Base-by-base conservation (phyloP, 2,329 filamentous ascomycete species). In the Colletotrichum siamense region DNA sequence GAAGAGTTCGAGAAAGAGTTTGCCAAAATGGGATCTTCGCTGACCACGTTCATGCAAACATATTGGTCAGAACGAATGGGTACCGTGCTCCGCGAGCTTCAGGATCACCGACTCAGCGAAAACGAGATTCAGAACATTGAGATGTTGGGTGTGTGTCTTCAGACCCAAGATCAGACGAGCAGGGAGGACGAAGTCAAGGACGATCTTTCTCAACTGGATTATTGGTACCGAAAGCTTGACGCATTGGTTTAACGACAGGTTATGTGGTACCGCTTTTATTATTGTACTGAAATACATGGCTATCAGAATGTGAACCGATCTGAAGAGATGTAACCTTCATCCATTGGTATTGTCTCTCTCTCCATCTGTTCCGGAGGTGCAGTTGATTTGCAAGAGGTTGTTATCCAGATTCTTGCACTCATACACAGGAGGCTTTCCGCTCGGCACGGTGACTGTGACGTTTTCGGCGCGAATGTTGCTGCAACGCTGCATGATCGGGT, bases 401-500 rank as follows among this genome's bases (percentile, higher is more conserved):
- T 71, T 55, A 24, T 78, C 74, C 30, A 87, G 83, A 79, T 88
- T 89, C 10, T 84, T 85, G 78, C 88, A 89, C 30, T 84, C 81
- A 75, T 85, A 89, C 36, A 82, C 77, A 55, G 88, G 81, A 9
- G 83, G 82, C 6, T 84, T 83, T 6, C 88, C 89, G 59, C 82
- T 87, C 1, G 89, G 89, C 70, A 87, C 88, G 24, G 82, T 81
- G 6, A 91, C 87, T 39, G 86, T 81, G 44, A 91, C 88, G 65
- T 86, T 83, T 30, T 82, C 81, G 0, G 85, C 84, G 13, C 84
- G 84, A 78, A 93, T 92, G 75, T 91, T 86, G 59, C 81, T 82
- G 71, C 85, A 87, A 10, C 77, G 76, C 77, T 82, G 70, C 0
- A 49, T 65, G n/a, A 30, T 22, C 28, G 6, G 3, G n/a, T 49